Base-by-base conservation (phyloP, 306 rosid species). In the Vigna trinervia region DNA sequence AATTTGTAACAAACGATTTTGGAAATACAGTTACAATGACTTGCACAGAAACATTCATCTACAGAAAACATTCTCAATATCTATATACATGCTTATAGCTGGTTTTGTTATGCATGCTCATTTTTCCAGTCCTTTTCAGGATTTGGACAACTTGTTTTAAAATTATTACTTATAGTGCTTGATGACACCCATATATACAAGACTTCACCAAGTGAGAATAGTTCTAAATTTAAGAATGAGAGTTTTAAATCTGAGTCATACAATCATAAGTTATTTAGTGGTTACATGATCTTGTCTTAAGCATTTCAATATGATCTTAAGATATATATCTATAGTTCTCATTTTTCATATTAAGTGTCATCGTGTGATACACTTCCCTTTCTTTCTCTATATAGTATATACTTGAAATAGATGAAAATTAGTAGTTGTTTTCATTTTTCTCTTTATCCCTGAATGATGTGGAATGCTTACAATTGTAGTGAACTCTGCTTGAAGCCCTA, bases 1-100 rank as follows among this genome's bases (percentile, higher is more conserved):
- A 69, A 30, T 15, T 69, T 69, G 74, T 60, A 51, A 36, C 15
- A 39, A 67, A 59, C 20, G 61, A 41, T 45, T 59, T 69, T 48
- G 70, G 53, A 47, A 56, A 69, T 9, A 34, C 28, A 39, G 13
- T 10, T 38, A 39, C 8, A 39, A 64, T 17, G 30, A 64, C 20
- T 38, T 64, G 32, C 70, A 56, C 30, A 28, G 57, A 28, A 11
- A 45, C 28, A 43, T 32, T 8, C 19, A 54, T 61, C 76, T 3
- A 7, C 48, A 50, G 5, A 69, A 56, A n/a, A 7, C 41, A 38
- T 38, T 38, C 9, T 38, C 41, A 6, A 38, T 45, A 28, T 23
- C 28, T 54, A n/a, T n/a, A 56, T 22, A 36, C 43, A 28, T n/a
- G 28, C 30, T n/a, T 9, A 17, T n/a, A 8, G 2, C 12, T 19